Evolutionary conservation across 371 early-diverging fungal genomes (phyloP).

Genomic region (Mortierella sp.): DNA sequence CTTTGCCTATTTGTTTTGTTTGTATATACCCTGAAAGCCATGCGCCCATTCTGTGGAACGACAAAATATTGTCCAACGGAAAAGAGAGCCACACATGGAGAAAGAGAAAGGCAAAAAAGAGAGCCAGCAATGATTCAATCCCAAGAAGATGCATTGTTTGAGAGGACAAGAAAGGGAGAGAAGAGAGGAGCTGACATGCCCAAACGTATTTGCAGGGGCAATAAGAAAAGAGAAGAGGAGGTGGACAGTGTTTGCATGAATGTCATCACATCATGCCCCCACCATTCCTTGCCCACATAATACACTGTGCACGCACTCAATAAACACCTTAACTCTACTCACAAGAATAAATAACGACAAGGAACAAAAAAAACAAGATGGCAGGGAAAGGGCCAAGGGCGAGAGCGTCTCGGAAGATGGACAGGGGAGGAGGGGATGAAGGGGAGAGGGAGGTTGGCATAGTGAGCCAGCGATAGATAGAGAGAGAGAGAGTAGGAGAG

Average conservation of each 20-base stretch:
- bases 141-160: too few relatives aligned
- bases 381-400: not conserved
- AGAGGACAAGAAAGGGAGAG: not conserved
- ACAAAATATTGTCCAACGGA: not conserved
- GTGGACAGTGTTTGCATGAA: not conserved
- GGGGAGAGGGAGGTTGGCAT: constrained; percentile 6
- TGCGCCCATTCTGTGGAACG: constrained; percentile 38
- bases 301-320: too few relatives aligned
- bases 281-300: not conserved
- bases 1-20: not conserved
- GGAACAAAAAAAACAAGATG: not conserved
- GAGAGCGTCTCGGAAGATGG: constrained; percentile 1
- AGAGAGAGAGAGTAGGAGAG: not conserved
- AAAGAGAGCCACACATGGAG: not conserved
- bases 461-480: too few relatives aligned
- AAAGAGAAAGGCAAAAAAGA: not conserved
- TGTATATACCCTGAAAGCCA: constrained; percentile 19
- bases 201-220: not conserved
- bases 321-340: too few relatives aligned
- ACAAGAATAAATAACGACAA: not conserved
- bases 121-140: not conserved
- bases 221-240: not conserved
- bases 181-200: not conserved
- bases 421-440: not conserved
- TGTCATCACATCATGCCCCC: not conserved